Conservation (phyloP, 371 early-diverging fungal species). For the Homolaphlyctis polyrhiza region DNA sequence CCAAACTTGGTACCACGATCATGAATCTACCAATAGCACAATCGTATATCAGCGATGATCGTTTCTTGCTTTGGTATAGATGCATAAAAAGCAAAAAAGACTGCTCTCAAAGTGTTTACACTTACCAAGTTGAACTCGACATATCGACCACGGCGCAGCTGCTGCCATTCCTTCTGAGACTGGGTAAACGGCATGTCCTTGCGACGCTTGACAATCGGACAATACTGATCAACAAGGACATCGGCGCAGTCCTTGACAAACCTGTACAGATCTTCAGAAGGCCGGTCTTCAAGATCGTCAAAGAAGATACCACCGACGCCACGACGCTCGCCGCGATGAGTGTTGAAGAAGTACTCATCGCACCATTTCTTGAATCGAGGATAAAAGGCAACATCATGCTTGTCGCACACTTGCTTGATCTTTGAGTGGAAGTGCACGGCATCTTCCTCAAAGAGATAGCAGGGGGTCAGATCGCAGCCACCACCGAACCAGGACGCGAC, state of each 20-base stretch:
- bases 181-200: conserved; percentile 36
- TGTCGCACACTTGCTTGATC: conserved; percentile 46
- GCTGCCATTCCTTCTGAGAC: conserved; percentile 46
- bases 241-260: conserved; percentile 41
- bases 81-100: neutral
- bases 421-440: conserved; percentile 46
- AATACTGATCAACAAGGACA: conserved; percentile 35
- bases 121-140: conserved; percentile 55
- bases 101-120: neutral
- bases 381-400: conserved; percentile 41
- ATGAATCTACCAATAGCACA: conserved; percentile 35
- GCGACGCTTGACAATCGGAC: conserved; percentile 38
- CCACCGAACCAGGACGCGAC: conserved; percentile 47
- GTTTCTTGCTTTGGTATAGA: no score
- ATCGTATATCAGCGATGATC: no score
- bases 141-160: conserved; percentile 49
- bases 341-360: conserved; percentile 46
- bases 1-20: conserved; percentile 59
- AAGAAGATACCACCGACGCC: conserved; percentile 56
- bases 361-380: conserved; percentile 52
- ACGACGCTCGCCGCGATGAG: conserved; percentile 43
- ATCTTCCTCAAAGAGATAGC: conserved; percentile 46
- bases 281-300: conserved; percentile 39
- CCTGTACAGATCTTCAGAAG: conserved; percentile 26
- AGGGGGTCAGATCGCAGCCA: conserved; percentile 50